phyloP scores from a whole-genome alignment of 2,329 filamentous ascomycete species.

The Fusarium oligoseptatum region DNA sequence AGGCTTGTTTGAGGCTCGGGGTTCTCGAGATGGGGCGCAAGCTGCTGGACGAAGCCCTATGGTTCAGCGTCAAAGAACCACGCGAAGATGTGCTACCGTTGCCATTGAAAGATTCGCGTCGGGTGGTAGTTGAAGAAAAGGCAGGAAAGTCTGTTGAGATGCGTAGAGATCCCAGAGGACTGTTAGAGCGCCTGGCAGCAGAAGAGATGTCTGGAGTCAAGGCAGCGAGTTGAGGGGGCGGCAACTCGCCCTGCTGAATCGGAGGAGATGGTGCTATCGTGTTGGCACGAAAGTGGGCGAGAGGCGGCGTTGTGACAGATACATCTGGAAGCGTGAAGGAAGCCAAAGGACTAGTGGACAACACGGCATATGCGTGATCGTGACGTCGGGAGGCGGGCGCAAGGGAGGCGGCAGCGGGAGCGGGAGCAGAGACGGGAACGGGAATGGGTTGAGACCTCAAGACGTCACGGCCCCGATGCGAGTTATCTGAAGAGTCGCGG shows the following conservation, averaged over 20 bases:
- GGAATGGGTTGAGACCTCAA: constrained; percentile 40
- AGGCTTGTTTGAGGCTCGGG: constrained; percentile 71
- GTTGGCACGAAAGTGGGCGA: constrained; percentile 44
- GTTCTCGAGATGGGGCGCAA: constrained; percentile 69
- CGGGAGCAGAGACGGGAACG: constrained; percentile 31
- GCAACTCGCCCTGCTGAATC: constrained; percentile 38
- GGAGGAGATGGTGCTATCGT: constrained; percentile 54
- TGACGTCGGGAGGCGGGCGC: constrained; percentile 35
- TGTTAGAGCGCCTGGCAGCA: constrained; percentile 31
- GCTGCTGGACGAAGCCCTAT: constrained; percentile 48
- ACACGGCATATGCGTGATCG: constrained; percentile 37
- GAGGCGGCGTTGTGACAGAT: constrained; percentile 41
- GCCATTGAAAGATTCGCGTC: constrained; percentile 54
- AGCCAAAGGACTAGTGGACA: constrained; percentile 35
- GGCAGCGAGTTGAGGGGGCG: constrained; percentile 25
- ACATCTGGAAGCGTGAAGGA: constrained; percentile 44
- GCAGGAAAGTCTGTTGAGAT: constrained; percentile 55
- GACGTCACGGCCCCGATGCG: constrained; percentile 37
- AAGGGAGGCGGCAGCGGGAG: constrained; percentile 31
- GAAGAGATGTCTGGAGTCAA: constrained; percentile 27
- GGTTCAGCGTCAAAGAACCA: constrained; percentile 45
- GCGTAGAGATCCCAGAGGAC: constrained; percentile 49
- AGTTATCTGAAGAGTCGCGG: constrained; percentile 25
- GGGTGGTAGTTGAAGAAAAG: constrained; percentile 39
- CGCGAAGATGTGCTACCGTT: constrained; percentile 50